These are phyloP conservation scores for Geoglossum glabrum DNA, from an alignment of 495 filamentous ascomycete genomes.

Conservation along the genomic window DNA sequence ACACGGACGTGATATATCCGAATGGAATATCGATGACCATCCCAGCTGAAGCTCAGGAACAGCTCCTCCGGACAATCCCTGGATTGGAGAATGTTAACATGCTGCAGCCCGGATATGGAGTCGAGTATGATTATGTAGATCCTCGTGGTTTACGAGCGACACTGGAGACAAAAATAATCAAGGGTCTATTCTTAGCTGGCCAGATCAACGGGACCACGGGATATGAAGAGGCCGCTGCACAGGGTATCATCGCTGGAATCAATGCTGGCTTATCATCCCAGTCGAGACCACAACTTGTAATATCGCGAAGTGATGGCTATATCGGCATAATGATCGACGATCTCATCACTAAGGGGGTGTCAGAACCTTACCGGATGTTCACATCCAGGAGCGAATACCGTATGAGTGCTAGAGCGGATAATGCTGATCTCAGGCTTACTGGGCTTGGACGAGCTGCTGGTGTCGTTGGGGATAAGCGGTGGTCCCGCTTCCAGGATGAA, in stretches of 20 bases:
- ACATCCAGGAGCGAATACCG: conserved; percentile 90
- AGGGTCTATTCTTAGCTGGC: conserved; percentile 77
- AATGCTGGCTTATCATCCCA: conserved; percentile 73
- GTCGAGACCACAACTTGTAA: conserved; percentile 36
- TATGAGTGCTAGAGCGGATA: conserved; percentile 76
- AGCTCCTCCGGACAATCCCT: conserved; percentile 60
- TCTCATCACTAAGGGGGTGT: conserved; percentile 89
- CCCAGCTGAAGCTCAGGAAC: conserved; percentile 64
- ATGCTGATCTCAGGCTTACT: conserved; percentile 79
- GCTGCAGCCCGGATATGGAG: conserved; percentile 92
- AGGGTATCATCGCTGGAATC: conserved; percentile 80
- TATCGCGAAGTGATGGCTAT: conserved; percentile 77
- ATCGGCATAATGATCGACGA: conserved; percentile 99
- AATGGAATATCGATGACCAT: conserved; percentile 97
- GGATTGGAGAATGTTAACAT: conserved; percentile 81
- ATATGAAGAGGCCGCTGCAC: conserved; percentile 90
- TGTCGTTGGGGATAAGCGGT: conserved; percentile 59
- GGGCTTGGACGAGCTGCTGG: conserved; percentile 55
- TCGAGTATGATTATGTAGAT: conserved; percentile 98
- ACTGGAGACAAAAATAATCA: conserved; percentile 82
- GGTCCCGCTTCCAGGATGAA: conserved; percentile 44
- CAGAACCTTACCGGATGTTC: conserved; percentile 97
- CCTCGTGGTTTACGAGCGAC: conserved; percentile 70
- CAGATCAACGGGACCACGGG: conserved; percentile 98
- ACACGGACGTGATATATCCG: conserved; percentile 81